Percentiles rank a stretch among this genome's conserved stretches.
phyloP scores from a whole-genome alignment of 225 moss, liverwort and hornwort genomes.

The Neckera pumila region DNA sequence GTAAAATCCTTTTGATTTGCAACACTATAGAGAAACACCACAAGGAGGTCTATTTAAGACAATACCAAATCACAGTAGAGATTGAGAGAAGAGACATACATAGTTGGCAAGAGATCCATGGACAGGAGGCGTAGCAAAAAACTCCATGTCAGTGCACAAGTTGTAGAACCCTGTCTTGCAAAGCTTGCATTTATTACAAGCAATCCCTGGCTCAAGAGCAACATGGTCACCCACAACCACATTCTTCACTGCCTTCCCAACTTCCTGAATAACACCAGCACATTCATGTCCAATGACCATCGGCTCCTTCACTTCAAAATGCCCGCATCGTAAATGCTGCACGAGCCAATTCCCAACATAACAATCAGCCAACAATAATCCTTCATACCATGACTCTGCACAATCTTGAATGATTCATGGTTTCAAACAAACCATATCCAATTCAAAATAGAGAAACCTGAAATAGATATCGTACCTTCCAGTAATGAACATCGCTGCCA shows the following conservation, averaged over 20 bases:
- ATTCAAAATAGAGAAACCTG: not conserved
- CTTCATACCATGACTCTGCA: not conserved
- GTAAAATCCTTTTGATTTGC: not conserved
- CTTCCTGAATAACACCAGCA: slow-evolving; percentile 63
- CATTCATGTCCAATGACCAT: slow-evolving; percentile 96
- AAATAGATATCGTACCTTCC: slow-evolving; percentile 25
- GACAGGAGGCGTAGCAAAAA: slow-evolving; percentile 82
- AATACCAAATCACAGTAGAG: not conserved
- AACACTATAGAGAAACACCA: not conserved
- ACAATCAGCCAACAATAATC: not conserved
- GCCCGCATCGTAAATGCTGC: slow-evolving; percentile 69
- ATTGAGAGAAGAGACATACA: slow-evolving; percentile 1
- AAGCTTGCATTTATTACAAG: slow-evolving; percentile 56
- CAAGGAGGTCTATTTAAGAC: not conserved
- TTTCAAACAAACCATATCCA: not conserved
- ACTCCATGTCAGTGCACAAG: slow-evolving; percentile 77
- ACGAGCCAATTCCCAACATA: not conserved
- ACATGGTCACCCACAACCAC: slow-evolving; percentile 69
- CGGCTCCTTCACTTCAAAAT: slow-evolving; percentile 71
- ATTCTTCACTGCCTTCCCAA: slow-evolving; percentile 57
- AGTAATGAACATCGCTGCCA: slow-evolving; percentile 90
- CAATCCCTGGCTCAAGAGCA: slow-evolving; percentile 81
- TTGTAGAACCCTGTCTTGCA: slow-evolving; percentile 79
- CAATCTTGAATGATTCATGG: not conserved
- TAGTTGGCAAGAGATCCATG: slow-evolving; percentile 73